phyloP scores from a whole-genome alignment of 805 yeast genomes.

The Jamesozyma jinghongensis region DNA sequence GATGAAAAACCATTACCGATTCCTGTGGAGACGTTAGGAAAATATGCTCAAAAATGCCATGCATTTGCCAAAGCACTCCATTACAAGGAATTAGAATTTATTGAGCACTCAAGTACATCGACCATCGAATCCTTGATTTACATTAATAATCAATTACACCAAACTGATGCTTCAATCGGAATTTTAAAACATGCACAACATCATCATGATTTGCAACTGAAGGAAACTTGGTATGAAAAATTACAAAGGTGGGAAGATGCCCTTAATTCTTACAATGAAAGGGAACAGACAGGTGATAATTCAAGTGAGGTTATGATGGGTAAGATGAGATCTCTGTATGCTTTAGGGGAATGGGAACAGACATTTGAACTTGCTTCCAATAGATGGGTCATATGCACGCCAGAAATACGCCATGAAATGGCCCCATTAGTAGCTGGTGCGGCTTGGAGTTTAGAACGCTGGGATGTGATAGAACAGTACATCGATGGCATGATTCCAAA shows the following conservation, averaged over 20 bases:
- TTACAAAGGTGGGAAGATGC: constrained; percentile 98
- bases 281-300: constrained; percentile 48
- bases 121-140: constrained; percentile 87
- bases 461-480: constrained; percentile 93
- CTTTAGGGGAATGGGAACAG: constrained; percentile 98
- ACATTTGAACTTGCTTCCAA: constrained; percentile 75
- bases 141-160: constrained; percentile 90
- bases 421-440: constrained; percentile 99
- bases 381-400: constrained; percentile 70
- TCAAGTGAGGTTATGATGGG: constrained; percentile 91
- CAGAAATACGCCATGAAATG: constrained; percentile 68
- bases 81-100: constrained; percentile 89
- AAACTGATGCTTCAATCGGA: constrained; percentile 96
- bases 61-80: constrained; percentile 97
- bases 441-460: constrained; percentile 94
- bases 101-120: constrained; percentile 84
- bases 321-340: constrained; percentile 95
- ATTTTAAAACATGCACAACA: constrained; percentile 89
- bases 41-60: constrained; percentile 89
- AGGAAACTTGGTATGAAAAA: constrained; percentile 97
- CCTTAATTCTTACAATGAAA: constrained; percentile 72
- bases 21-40: constrained; percentile 80
- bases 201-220: constrained; percentile 80
- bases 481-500: constrained; percentile 83
- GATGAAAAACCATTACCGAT: constrained; percentile 92